Conservation (phyloP, 1,284 basidiomycete genomes). For the Phenoliferia sp. region DNA sequence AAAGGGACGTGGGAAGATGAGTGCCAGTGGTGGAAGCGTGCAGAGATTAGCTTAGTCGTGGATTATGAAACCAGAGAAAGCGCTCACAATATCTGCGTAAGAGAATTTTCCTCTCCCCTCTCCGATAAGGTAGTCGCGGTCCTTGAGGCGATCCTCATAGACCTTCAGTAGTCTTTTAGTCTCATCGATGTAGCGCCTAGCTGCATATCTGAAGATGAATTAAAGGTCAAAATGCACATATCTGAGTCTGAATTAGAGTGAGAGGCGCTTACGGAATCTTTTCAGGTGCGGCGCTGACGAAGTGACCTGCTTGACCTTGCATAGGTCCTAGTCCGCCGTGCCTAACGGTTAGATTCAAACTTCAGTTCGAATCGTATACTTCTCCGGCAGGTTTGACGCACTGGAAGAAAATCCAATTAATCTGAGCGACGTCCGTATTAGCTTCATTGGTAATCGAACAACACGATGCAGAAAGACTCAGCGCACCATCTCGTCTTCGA, state of each 20-base stretch:
- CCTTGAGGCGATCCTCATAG: slow-evolving; percentile 60
- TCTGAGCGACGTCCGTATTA: slow-evolving; percentile 37
- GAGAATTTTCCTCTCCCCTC: slow-evolving; percentile 59
- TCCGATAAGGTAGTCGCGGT: slow-evolving; percentile 58
- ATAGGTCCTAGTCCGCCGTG: slow-evolving; percentile 66
- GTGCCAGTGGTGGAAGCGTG: slow-evolving; percentile 41
- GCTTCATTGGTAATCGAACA: background rate
- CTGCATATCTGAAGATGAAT: slow-evolving; percentile 34
- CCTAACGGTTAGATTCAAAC: slow-evolving; percentile 38
- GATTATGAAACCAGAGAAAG: slow-evolving; percentile 47
- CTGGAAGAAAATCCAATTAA: slow-evolving; percentile 75
- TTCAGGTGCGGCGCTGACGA: slow-evolving; percentile 49
- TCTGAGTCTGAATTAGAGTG: no score
- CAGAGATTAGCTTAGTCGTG: no score
- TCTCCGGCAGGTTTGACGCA: slow-evolving; percentile 27
- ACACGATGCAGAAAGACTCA: slow-evolving; percentile 48
- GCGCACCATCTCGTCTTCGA: slow-evolving; percentile 33
- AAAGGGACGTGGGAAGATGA: background rate
- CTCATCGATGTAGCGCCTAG: slow-evolving; percentile 66
- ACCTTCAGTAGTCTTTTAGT: slow-evolving; percentile 71
- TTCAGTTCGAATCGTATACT: slow-evolving; percentile 21
- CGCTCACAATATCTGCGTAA: slow-evolving; percentile 52
- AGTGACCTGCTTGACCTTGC: slow-evolving; percentile 60
- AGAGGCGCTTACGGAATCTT: slow-evolving; percentile 41
- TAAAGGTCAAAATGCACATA: background rate